Conservation (phyloP, 1,284 basidiomycete genomes). For the Laetiporus sulphureus region DNA sequence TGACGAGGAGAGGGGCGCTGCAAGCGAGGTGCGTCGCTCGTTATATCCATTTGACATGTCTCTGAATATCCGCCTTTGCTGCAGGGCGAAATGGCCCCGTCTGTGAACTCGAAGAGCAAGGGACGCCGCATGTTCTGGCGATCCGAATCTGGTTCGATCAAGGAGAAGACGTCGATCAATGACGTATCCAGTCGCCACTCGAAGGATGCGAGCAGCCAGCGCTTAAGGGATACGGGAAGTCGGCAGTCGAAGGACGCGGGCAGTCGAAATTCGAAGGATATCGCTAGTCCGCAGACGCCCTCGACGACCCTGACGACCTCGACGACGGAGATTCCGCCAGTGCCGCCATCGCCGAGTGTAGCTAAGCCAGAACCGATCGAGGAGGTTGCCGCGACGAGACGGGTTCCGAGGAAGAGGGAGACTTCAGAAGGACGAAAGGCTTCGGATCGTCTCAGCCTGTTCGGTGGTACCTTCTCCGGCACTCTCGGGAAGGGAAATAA, state of each 20-base stretch:
- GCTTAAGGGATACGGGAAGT: no score
- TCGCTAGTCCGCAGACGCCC: slow-evolving; percentile 17
- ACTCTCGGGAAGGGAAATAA: slow-evolving; percentile 59
- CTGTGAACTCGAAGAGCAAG: slow-evolving; percentile 22
- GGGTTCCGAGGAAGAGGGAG: slow-evolving; percentile 42
- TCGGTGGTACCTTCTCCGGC: slow-evolving; percentile 54
- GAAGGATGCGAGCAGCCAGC: no score
- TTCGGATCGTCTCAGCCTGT: slow-evolving; percentile 68
- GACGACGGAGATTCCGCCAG: slow-evolving; percentile 19
- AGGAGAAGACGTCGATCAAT: slow-evolving; percentile 25
- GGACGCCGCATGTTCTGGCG: slow-evolving; percentile 57
- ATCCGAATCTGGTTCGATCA: slow-evolving; percentile 23
- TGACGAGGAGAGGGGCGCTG: slow-evolving; percentile 46
- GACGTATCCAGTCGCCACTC: slow-evolving; percentile 31
- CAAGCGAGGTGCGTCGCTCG: slow-evolving; percentile 55
- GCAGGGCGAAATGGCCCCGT: slow-evolving; percentile 3
- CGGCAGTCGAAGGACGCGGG: no score
- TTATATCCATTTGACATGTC: not conserved
- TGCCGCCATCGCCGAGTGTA: not conserved
- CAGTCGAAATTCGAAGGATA: slow-evolving; percentile 21
- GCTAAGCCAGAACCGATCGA: slow-evolving; percentile 5
- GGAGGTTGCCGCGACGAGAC: slow-evolving; percentile 25
- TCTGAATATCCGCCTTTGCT: not conserved
- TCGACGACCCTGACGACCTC: slow-evolving; percentile 11
- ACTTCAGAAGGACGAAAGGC: slow-evolving; percentile 45